Evolutionary conservation across 768 basidiomycete genomes (phyloP), one percentile per base, ranked within the genome.

Genomic region (Kondoa subrosea): DNA sequence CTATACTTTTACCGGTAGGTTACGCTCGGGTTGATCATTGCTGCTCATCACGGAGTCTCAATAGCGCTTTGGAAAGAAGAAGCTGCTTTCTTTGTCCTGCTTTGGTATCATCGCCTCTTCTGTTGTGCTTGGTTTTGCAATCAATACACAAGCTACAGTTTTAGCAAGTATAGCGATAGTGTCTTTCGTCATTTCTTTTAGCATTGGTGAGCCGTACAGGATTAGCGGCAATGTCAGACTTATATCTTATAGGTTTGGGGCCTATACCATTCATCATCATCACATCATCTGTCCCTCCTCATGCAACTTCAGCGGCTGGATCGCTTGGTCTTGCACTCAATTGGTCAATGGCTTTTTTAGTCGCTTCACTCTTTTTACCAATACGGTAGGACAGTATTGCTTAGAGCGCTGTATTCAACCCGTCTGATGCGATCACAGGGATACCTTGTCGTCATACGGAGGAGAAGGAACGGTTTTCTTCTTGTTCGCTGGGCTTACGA

Each of bases 391-490:
- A 14, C 8, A 60, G 8, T 60, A 4, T 25, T 27, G 56, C 56
- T 15, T 15, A 15, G 16, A 25, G 56, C 29, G 58, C 61, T 63
- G 3, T 31, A 27, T 63, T 33, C 12, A 8, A n/a, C 61, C 30
- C 30, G 58, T 17, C 61, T 31, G 61, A 27, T 27, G 15, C 34
- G 12, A 63, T 21, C 61, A 63, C 21, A 50, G 40, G 21, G 40
- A 63, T 17, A 12, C 14, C 29, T n/a, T 27, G 17, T 3, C 61
- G 16, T 32, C 15, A 17, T 16, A 3, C n/a, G 15, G 27, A 31
- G 61, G 61, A 27, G 61, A 63, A 27, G 61, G 61, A 27, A 3
- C 27, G 29, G 30, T 63, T 32, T 63, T 63, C 30, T 63, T 63
- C 61, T 3, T 63, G 29, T 63, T 29, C 34, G 15, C 61, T 8